Evolutionary conservation across 176 grass and related monocot genomes (phyloP).

Genomic region (Hordeum marinum): DNA sequence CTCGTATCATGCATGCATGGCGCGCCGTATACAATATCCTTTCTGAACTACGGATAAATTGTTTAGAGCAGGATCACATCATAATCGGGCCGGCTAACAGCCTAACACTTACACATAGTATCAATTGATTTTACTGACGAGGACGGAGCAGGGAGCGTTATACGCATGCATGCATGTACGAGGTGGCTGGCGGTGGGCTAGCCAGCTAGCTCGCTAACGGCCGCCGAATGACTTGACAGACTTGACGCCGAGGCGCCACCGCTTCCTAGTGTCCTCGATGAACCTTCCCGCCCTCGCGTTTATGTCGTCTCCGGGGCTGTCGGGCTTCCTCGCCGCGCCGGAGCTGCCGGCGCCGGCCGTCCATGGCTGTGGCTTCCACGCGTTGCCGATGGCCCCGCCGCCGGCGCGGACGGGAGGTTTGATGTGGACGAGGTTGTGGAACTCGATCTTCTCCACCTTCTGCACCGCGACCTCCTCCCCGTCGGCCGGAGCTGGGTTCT

Average conservation of each 20-base stretch:
- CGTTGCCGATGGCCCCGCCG: neutral
- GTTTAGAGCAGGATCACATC: neutral
- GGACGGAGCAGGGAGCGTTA: neutral
- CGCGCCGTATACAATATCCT: neutral
- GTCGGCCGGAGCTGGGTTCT: neutral
- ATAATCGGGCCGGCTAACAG: neutral
- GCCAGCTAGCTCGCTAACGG: neutral
- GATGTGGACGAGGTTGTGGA: neutral
- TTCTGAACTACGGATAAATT: neutral
- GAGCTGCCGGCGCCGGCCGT: neutral
- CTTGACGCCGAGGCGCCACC: neutral
- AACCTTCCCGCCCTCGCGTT: constrained; percentile 19
- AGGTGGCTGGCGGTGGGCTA: neutral
- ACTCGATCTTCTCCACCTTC: constrained; percentile 25
- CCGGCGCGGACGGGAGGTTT: neutral
- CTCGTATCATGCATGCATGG: neutral
- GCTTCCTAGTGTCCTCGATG: constrained; percentile 5
- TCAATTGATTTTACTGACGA: neutral
- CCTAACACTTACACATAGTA: neutral
- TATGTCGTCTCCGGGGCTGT: neutral
- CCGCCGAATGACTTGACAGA: constrained; percentile 6
- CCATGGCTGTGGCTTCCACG: neutral
- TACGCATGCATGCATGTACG: neutral
- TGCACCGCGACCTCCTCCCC: constrained; percentile 21
- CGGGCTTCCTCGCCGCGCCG: neutral